Evolutionary conservation across 2,329 filamentous ascomycete species (phyloP), one percentile per base, ranked within the genome.

Genomic region (Aspergillus piperis): DNA sequence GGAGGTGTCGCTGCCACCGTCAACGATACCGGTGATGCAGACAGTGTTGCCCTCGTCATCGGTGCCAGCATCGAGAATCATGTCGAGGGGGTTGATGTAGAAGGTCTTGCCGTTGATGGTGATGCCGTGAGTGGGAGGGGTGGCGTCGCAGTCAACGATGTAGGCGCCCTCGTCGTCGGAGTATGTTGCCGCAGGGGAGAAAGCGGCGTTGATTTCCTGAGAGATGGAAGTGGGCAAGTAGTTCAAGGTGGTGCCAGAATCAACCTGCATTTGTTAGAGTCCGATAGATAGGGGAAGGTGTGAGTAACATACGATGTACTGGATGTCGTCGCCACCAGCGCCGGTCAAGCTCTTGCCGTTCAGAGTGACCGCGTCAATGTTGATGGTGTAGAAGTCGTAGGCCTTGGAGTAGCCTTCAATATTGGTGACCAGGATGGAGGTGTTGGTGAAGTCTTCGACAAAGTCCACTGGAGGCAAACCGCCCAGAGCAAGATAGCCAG

Each of bases 81-180:
- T 57, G 51, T 77, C 74, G 5, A 57, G 58, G 1, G 65, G 55
- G 55, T 70, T 69, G 57, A 73, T 68, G 11, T 56, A 62, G 64
- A 75, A 75, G 0, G 71, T 70, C 0, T 67, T 68, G 5, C 73
- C 74, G 15, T 64, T 73, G 36, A 83, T 75, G 1, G 67, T 68
- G 25, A 83, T 74, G 6, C 75, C 75, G n/a, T 82, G 72, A 6
- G 68, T 54, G 0, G 81, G 81, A 5, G 76, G 64, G 1, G 56
- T 75, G 7, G 80, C 77, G 54, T 73, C 68, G 63, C 81, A 83
- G 17, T 74, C 65, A 1, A 83, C 79, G 7, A 73, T 44, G 56
- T 77, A 82, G 0, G 71, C 64, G 4, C 73, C 73, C 0, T 71
- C 54, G 1, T 69, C 63, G 1, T 69, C 42, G 36, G 70, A 68